A percentile compares a stretch with the other conserved stretches of the same genome.
phyloP scores from a whole-genome alignment of 2,329 filamentous ascomycete genomes.

The Fusarium sp. region DNA sequence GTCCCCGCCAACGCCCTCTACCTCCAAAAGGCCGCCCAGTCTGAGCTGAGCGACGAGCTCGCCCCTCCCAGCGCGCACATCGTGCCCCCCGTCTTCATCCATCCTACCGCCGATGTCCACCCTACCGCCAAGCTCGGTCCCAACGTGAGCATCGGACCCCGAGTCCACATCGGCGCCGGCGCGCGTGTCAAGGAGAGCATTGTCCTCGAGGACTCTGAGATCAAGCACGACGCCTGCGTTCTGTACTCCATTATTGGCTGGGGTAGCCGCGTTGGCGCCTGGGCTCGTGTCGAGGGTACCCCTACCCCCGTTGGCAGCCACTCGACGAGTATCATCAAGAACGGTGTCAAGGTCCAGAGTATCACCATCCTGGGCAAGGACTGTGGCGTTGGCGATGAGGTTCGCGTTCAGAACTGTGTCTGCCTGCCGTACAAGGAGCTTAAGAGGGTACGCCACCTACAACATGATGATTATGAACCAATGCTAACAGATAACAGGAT shows the following conservation, averaged over 20 bases:
- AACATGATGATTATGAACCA: too few relatives aligned
- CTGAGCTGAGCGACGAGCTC: conserved; percentile 77
- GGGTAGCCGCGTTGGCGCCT: conserved; percentile 96
- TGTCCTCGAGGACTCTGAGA: conserved; percentile 92
- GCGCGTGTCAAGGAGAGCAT: conserved; percentile 96
- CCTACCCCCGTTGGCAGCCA: conserved; percentile 89
- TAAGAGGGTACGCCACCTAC: conserved; percentile 77
- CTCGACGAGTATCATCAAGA: conserved; percentile 95
- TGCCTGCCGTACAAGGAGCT: conserved; percentile 98
- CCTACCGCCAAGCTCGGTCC: conserved; percentile 96
- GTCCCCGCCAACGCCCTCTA: conserved; percentile 97
- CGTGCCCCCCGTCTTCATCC: conserved; percentile 93
- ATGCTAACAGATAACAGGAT: conserved; percentile 67
- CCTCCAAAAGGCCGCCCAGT: conserved; percentile 92
- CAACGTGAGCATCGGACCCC: conserved; percentile 96
- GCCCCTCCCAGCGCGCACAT: conserved; percentile 87
- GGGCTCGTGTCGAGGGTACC: conserved; percentile 96
- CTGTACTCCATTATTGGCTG: conserved; percentile 97
- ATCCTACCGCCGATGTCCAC: conserved; percentile 90
- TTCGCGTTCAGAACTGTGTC: conserved; percentile 96
- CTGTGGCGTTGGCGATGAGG: conserved; percentile 91
- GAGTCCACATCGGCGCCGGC: conserved; percentile 84
- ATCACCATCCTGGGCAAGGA: conserved; percentile 98
- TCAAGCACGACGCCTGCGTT: conserved; percentile 96
- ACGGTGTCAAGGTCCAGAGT: conserved; percentile 97